Evolutionary conservation across 108 stramenopile genomes (phyloP), one percentile per base, ranked within the genome.

Genomic region (Aurantiochytrium sp.): DNA sequence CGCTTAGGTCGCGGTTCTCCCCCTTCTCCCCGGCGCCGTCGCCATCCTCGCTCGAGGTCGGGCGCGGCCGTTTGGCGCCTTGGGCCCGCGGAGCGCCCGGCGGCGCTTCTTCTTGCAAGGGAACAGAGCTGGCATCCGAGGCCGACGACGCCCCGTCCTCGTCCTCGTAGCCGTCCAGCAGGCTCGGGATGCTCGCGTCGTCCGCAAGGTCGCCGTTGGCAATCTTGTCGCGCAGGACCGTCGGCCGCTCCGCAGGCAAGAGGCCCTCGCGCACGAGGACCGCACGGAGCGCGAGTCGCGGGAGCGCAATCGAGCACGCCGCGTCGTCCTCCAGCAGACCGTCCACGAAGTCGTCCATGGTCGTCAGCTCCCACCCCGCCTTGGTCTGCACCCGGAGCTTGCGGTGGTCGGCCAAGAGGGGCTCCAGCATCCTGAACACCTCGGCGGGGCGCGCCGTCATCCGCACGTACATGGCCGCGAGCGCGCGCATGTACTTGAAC

Each of bases 391-490:
- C 69, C 17, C 55, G 39, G 0, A 94, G 68, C 90, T 96, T 97
- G 34, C 95, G 92, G 93, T 94, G 97, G 89, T 99, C 97, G 85
- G 87, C 88, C 59, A 95, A 96, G 36, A 98, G 91, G n/a, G 97
- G 96, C 89, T 98, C 97, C 31, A 98, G 91, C 31, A 90, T 55
- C 55, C 92, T 91, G 87, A 97, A 98, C 68, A 99, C 95, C 42
- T 98, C 96, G n/a, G 91, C 90, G 1, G 99, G 96, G 34, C 95
- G 91, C 34, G 97, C 98, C 54, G 96, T 95, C 87, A 98, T 88
- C n/a, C 98, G 90, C 55, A 97, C 52, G 88, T 98, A 98, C 88
- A 99, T 96, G 6, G 96, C 95, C 1, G 98, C 98, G 21, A 98
- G 90, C 4, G 94, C 96, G 52, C 97, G 93, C 32, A 98, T 92